phyloP scores from a whole-genome alignment of 1,284 basidiomycete species.

The Takashimella tepidaria region DNA sequence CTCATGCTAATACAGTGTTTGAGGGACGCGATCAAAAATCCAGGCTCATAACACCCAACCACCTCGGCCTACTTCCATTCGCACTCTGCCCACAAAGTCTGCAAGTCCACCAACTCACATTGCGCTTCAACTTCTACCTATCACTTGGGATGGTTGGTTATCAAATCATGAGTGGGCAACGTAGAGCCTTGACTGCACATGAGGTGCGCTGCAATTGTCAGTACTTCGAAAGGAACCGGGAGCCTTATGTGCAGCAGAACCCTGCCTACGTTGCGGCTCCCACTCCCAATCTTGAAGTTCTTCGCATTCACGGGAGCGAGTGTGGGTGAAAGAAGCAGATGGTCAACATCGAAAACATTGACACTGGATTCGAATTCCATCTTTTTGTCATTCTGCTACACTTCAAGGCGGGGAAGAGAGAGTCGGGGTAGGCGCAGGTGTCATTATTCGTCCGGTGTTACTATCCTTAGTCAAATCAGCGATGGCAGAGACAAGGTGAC shows the following conservation, averaged over 20 bases:
- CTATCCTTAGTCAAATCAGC: too few species aligned
- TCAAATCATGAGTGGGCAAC: too few species aligned
- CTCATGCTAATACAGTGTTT: too few species aligned
- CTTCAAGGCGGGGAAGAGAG: conserved; percentile 22
- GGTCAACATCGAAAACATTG: conserved; percentile 10
- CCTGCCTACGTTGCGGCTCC: conserved; percentile 24
- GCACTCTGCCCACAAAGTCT: neutral
- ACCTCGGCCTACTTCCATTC: too few species aligned
- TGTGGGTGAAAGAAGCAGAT: conserved; percentile 10
- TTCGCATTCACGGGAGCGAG: conserved; percentile 9
- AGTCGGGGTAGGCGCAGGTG: conserved; percentile 15
- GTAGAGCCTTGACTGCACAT: too few species aligned
- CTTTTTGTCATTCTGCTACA: conserved; percentile 13
- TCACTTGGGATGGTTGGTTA: neutral
- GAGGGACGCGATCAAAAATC: too few species aligned
- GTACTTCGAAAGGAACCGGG: conserved; percentile 3
- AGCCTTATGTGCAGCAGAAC: conserved; percentile 12
- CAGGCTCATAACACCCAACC: too few species aligned
- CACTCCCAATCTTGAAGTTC: conserved; percentile 20
- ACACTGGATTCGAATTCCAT: conserved; percentile 12
- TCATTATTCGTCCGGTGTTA: conserved; percentile 21
- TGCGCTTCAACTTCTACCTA: neutral
- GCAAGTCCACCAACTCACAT: neutral
- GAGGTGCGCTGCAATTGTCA: too few species aligned
- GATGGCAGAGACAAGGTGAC: too few species aligned